phyloP scores from a whole-genome alignment of 2,329 filamentous ascomycete genomes.

The Lasiodiplodia theobromae region DNA sequence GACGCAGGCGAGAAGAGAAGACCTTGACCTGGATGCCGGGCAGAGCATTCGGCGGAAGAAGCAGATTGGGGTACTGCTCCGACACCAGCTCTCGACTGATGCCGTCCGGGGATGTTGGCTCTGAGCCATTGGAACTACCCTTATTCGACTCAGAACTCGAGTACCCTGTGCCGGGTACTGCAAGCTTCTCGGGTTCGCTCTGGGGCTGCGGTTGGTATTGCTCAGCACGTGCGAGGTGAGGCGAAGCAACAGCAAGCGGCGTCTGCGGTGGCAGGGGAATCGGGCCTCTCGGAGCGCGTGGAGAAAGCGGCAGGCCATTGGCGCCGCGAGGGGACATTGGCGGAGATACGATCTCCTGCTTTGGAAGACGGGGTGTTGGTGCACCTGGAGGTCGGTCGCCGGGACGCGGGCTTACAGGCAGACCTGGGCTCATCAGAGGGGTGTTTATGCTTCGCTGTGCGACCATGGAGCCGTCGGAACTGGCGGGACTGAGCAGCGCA shows the following conservation, averaged over 20 bases:
- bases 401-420: conserved; percentile 68
- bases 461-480: conserved; percentile 48
- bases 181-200: conserved; percentile 8
- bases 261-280: conserved; percentile 76
- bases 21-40: conserved; percentile 86
- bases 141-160: conserved; percentile 42
- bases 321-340: conserved; percentile 68
- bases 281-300: conserved; percentile 75
- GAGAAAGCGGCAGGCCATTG: conserved; percentile 67
- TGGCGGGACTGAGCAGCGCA: conserved; percentile 59
- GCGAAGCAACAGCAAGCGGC: conserved; percentile 67
- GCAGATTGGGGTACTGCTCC: conserved; percentile 84
- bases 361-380: conserved; percentile 64
- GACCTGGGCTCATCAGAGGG: conserved; percentile 66
- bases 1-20: conserved; percentile 92
- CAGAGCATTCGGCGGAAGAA: conserved; percentile 87
- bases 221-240: conserved; percentile 51
- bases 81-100: conserved; percentile 72
- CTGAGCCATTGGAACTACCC: conserved; percentile 39
- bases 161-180: conserved; percentile 27
- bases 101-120: conserved; percentile 53
- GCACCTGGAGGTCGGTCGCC: conserved; percentile 66
- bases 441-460: conserved; percentile 51
- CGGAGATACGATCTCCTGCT: conserved; percentile 66
- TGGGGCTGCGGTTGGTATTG: conserved; percentile 37